Conservation (phyloP, 2,329 filamentous ascomycete species). For the Chrysoporthe cubensis region DNA sequence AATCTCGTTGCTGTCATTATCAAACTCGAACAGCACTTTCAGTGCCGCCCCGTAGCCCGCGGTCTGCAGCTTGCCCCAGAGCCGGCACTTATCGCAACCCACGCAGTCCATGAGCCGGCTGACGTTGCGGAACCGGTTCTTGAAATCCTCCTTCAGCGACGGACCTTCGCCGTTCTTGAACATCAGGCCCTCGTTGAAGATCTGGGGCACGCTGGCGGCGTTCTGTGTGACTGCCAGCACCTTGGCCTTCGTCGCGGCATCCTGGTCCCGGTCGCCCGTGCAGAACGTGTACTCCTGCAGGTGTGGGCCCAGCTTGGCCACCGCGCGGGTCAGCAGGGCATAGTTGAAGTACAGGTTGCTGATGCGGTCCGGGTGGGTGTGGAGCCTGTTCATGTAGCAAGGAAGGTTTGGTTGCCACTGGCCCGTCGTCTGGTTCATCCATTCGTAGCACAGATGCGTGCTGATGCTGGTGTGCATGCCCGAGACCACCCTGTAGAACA, state of each 20-base stretch:
- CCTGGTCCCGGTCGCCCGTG: conserved; percentile 79
- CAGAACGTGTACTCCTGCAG: conserved; percentile 86
- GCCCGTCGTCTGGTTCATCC: conserved; percentile 92
- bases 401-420: conserved; percentile 88
- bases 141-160: conserved; percentile 93
- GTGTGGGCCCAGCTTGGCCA: conserved; percentile 86
- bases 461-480: conserved; percentile 99
- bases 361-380: conserved; percentile 84
- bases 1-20: conserved; percentile 64
- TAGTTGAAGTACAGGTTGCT: conserved; percentile 99
- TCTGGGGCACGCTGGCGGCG: conserved; percentile 72
- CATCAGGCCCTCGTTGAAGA: conserved; percentile 96
- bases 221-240: conserved; percentile 75
- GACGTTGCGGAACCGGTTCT: conserved; percentile 95
- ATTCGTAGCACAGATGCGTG: conserved; percentile 94
- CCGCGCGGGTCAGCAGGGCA: conserved; percentile 86
- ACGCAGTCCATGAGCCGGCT: conserved; percentile 98
- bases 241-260: conserved; percentile 78
- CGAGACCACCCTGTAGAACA: conserved; percentile 93
- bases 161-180: conserved; percentile 79
- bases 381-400: conserved; percentile 87
- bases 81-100: conserved; percentile 95
- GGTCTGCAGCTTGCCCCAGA: conserved; percentile 97
- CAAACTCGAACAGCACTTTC: conserved; percentile 95
- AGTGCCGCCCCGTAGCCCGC: conserved; percentile 92